Conservation (phyloP, 176 grass and related monocot species). For the Musa acuminata region DNA sequence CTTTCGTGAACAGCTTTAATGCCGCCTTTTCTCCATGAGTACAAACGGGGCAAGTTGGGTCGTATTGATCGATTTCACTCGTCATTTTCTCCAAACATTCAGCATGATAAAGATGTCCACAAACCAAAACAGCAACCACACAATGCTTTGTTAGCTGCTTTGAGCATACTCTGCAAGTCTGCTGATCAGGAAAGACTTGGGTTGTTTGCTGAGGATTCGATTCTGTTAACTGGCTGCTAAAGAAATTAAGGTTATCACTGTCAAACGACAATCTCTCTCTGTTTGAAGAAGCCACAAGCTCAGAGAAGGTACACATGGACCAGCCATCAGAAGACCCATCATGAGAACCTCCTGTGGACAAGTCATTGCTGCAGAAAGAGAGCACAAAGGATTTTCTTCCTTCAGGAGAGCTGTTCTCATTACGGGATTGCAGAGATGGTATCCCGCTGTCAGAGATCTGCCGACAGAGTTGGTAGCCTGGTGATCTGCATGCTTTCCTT, state of each 20-base stretch:
- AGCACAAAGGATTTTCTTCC: conserved; percentile 18
- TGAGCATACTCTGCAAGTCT: conserved; percentile 67
- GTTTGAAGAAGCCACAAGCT: conserved; percentile 44
- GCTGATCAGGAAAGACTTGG: conserved; percentile 35
- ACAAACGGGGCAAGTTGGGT: conserved; percentile 61
- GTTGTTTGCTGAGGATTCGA: conserved; percentile 16
- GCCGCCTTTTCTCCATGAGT: conserved; percentile 45
- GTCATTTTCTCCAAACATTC: conserved; percentile 72
- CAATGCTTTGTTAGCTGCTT: conserved; percentile 35
- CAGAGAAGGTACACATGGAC: conserved; percentile 58
- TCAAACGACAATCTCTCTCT: conserved; percentile 66
- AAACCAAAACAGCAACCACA: conserved; percentile 50
- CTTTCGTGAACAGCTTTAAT: conserved; percentile 43
- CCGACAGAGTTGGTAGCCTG: conserved; percentile 39
- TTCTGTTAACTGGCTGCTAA: conserved; percentile 12
- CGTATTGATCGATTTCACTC: conserved; percentile 48
- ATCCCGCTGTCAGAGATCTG: conserved; percentile 43
- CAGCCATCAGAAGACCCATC: conserved; percentile 53
- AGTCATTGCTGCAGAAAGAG: conserved; percentile 22
- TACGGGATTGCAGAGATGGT: conserved; percentile 45
- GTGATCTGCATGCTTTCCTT: conserved; percentile 35
- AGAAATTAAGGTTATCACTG: conserved; percentile 33
- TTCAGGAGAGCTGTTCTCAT: conserved; percentile 23
- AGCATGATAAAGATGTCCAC: conserved; percentile 56
- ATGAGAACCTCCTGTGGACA: conserved; percentile 19